Base-by-base conservation (phyloP, 768 basidiomycete genomes). In the Rhizopogon roseolus region DNA sequence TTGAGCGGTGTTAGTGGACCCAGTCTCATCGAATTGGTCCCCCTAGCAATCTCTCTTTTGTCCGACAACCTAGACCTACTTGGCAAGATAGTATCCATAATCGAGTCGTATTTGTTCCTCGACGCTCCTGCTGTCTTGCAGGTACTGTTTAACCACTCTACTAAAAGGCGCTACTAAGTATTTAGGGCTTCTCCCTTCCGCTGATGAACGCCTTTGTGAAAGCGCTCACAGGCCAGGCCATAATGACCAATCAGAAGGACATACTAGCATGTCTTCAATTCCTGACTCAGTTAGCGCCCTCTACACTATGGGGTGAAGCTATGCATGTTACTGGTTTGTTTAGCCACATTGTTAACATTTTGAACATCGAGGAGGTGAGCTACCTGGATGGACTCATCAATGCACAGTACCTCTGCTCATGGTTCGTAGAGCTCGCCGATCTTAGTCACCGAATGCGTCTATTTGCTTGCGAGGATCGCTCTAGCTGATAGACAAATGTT, bases 81-180 rank as follows among this genome's bases (percentile, higher is more conserved):
- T 17, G 88, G 88, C 13, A 84, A 76, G 50, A 77, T 85, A 27
- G 81, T 81, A 16, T 72, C 71, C 53, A 81, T 94, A 52, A 60
- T 91, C 22, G 88, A 92, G 64, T 85, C 87, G 5, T 95, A 93
- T 64, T 72, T 90, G 54, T 66, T 96, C n/a, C 74, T 90, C 16
- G 87, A 90, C 66, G 81, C 81, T 0, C 55, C 69, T 16, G 62
- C 70, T 9, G 75, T 94, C 54, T 66, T 93, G 44, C 80, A 85
- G 74, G 92, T 90, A 57, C 53, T 73, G 62, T 32, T 19, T 22
- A 22, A 11, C 28, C n/a, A 25, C 49, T 37, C 29, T 22, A 8
- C 3, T 50, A 8, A 46, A 38, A 37, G 52, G 37, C 38, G 46
- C 27, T 27, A 7, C 50, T 53, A 28, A 50, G 39, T 11, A 22